These are phyloP conservation scores for Pouteria glomerata DNA, from an alignment of 148 eudicot genomes.

Conservation along the genomic window DNA sequence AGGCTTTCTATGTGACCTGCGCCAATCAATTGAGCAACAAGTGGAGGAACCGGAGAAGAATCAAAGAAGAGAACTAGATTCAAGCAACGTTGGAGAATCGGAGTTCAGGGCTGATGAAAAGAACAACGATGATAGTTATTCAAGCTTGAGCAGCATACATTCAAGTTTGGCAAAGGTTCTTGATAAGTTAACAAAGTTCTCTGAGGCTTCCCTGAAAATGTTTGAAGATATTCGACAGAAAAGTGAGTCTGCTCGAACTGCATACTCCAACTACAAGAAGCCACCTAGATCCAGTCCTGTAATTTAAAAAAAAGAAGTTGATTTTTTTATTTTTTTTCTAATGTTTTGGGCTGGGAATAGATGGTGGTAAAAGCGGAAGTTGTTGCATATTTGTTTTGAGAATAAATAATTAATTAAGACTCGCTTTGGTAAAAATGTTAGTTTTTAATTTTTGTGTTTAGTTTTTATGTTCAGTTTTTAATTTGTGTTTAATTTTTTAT, in stretches of 20 bases:
- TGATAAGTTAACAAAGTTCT: slow-evolving; percentile 70
- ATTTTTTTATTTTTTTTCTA: too few species aligned
- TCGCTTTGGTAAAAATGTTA: too few species aligned
- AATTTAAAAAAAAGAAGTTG: too few species aligned
- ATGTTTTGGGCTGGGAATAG: too few species aligned
- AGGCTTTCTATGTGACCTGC: slow-evolving; percentile 54
- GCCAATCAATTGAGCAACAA: slow-evolving; percentile 34
- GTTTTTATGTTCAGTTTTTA: too few species aligned
- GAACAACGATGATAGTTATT: slow-evolving; percentile 30
- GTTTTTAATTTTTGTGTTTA: too few species aligned
- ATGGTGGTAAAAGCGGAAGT: too few species aligned
- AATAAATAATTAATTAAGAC: too few species aligned
- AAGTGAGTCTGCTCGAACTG: slow-evolving; percentile 67
- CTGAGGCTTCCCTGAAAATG: slow-evolving; percentile 83
- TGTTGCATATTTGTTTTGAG: too few species aligned
- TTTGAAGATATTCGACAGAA: slow-evolving; percentile 76
- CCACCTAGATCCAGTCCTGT: slow-evolving; percentile 54
- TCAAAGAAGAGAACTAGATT: slow-evolving; percentile 16
- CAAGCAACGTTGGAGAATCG: slow-evolving; percentile 18
- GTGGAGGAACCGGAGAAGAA: slow-evolving; percentile 31
- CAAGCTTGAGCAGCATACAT: slow-evolving; percentile 51
- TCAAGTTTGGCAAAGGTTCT: slow-evolving; percentile 79
- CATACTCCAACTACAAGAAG: slow-evolving; percentile 64
- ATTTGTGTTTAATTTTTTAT: too few species aligned
- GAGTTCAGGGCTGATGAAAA: slow-evolving; percentile 30